phyloP scores from a whole-genome alignment of 768 basidiomycete genomes.

The Hortiboletus flavorubellus region DNA sequence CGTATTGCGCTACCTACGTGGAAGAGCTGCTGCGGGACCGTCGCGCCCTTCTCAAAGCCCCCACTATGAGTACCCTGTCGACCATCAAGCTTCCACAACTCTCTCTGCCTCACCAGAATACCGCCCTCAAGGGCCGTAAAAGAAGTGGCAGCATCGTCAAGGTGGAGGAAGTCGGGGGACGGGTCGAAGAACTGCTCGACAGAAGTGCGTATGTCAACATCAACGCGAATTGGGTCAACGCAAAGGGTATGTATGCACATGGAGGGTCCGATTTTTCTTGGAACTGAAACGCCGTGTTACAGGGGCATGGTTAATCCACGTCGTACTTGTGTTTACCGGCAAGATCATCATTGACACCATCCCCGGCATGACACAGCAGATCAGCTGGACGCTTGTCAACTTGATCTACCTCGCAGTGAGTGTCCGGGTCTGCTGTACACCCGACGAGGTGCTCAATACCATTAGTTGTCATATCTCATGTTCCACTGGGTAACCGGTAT shows the following conservation, averaged over 20 bases:
- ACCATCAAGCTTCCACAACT: conserved; percentile 55
- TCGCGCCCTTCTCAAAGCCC: neutral
- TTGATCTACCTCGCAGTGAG: conserved; percentile 85
- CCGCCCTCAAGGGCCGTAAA: conserved; percentile 42
- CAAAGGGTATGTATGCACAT: conserved; percentile 58
- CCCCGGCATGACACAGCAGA: conserved; percentile 90
- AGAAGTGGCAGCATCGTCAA: conserved; percentile 78
- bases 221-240: conserved; percentile 93
- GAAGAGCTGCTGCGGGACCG: neutral
- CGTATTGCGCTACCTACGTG: neutral
- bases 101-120: conserved; percentile 27
- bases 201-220: conserved; percentile 78
- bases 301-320: conserved; percentile 99
- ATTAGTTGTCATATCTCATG: conserved; percentile 92
- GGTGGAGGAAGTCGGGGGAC: conserved; percentile 76
- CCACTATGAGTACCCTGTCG: conserved; percentile 48
- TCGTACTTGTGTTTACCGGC: conserved; percentile 84
- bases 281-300: conserved; percentile 3
- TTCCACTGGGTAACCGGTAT: conserved; percentile 98
- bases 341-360: conserved; percentile 93
- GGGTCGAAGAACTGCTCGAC: conserved; percentile 73
- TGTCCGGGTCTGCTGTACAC: neutral
- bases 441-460: conserved; percentile 2
- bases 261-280: conserved; percentile 1
- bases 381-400: conserved; percentile 95